Percentiles rank a stretch among this genome's conserved stretches.
Conservation (phyloP, 345 rosid species). For the Combretum micranthum region DNA sequence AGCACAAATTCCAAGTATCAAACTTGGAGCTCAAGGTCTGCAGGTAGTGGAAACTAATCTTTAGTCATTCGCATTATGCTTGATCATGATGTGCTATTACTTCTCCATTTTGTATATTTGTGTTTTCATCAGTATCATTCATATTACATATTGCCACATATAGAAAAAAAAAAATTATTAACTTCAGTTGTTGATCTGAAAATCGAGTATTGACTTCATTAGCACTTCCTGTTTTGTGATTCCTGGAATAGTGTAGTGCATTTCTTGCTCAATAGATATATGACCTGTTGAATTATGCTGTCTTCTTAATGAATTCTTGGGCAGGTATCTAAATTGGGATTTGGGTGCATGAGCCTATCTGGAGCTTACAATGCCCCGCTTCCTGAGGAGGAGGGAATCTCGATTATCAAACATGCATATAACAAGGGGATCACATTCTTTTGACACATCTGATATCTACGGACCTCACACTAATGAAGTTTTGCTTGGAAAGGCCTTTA, state of each 20-base stretch:
- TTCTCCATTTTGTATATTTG: no score
- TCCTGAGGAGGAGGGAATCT: constrained; percentile 8
- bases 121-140: no score
- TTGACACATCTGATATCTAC: constrained; percentile 1
- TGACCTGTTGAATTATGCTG: no score
- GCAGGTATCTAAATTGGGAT: constrained; percentile 14
- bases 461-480: constrained; percentile 9
- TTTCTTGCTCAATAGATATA: no score
- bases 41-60: constrained; percentile 2
- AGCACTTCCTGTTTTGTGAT: no score
- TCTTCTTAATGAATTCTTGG: no score
- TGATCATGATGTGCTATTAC: no score
- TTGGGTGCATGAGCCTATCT: constrained; percentile 13
- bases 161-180: no score
- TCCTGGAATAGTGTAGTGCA: no score
- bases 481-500: constrained; percentile 19
- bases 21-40: constrained; percentile 16
- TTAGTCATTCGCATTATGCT: background rate
- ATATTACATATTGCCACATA: no score
- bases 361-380: constrained; percentile 9
- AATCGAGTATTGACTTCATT: no score
- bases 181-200: no score
- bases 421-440: constrained; percentile 14
- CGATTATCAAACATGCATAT: constrained; percentile 7
- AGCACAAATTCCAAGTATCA: constrained; percentile 10